A percentile compares a stretch with the other conserved stretches of the same genome.
phyloP scores from a whole-genome alignment of 495 filamentous ascomycete species.

The Neurospora sp. region DNA sequence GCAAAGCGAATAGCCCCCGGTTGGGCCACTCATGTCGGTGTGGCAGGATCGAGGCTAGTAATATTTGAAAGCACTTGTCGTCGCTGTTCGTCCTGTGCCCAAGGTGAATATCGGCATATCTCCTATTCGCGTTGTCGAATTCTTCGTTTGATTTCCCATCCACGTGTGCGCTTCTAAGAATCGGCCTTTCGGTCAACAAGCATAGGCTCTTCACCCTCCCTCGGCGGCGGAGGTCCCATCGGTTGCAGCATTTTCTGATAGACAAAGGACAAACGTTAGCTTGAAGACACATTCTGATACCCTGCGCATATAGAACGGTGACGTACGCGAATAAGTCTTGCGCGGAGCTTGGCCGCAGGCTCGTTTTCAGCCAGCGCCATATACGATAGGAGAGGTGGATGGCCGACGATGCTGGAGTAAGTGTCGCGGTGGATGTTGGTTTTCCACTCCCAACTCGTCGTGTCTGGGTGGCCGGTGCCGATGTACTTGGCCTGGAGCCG shows the following conservation, averaged over 20 bases:
- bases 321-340: conserved; percentile 60
- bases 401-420: conserved; percentile 75
- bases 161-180: background rate
- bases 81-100: background rate
- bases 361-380: conserved; percentile 84
- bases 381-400: conserved; percentile 80
- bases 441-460: conserved; percentile 91
- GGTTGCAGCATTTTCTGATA: conserved; percentile 79
- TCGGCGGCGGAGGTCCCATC: conserved; percentile 70
- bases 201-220: conserved; percentile 36
- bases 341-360: conserved; percentile 62
- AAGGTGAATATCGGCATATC: background rate
- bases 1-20: background rate
- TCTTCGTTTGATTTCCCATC: background rate
- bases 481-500: conserved; percentile 87
- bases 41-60: background rate
- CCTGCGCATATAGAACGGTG: background rate
- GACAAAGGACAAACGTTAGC: background rate
- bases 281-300: background rate
- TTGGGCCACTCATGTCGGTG: background rate
- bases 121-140: background rate
- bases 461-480: conserved; percentile 97
- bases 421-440: conserved; percentile 84
- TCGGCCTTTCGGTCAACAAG: conserved; percentile 1
- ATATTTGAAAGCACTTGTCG: background rate